Percentiles rank a stretch among this genome's conserved stretches.
phyloP scores from a whole-genome alignment of 768 basidiomycete genomes.

The Leucosporidium creatinivorum region DNA sequence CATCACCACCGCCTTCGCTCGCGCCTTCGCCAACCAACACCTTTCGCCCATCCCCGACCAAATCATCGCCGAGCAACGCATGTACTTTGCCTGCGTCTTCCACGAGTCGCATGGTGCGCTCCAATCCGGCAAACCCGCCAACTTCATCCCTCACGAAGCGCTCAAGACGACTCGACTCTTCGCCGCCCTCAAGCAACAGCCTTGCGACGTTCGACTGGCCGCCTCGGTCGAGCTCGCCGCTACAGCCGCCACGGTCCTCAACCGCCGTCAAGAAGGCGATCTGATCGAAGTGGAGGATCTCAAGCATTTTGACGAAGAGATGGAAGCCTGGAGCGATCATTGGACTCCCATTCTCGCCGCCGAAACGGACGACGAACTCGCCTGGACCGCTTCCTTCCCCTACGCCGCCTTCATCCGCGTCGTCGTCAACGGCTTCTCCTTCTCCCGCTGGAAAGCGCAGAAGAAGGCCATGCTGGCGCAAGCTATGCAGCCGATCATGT shows the following conservation, averaged over 20 bases:
- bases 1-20: slow-evolving; percentile 24
- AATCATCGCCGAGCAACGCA: slow-evolving; percentile 19
- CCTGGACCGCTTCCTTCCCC: slow-evolving; percentile 17
- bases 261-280: slow-evolving; percentile 14
- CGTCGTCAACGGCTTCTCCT: slow-evolving; percentile 22
- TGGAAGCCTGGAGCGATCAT: slow-evolving; percentile 24
- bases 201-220: slow-evolving; percentile 25
- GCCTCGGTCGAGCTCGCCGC: slow-evolving; percentile 31
- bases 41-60: slow-evolving; percentile 10
- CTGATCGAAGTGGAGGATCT: slow-evolving; percentile 12
- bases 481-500: not conserved
- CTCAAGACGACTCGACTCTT: slow-evolving; percentile 28
- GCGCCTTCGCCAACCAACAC: slow-evolving; percentile 24
- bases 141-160: slow-evolving; percentile 23
- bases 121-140: slow-evolving; percentile 25
- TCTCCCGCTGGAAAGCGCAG: slow-evolving; percentile 27
- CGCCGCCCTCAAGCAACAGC: slow-evolving; percentile 9
- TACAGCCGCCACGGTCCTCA: slow-evolving; percentile 8
- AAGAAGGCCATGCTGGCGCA: slow-evolving; percentile 4
- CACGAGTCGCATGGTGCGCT: slow-evolving; percentile 31
- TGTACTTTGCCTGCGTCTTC: slow-evolving; percentile 27
- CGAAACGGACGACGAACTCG: slow-evolving; percentile 6
- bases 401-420: slow-evolving; percentile 25
- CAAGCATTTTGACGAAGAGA: slow-evolving; percentile 14
- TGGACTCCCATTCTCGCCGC: slow-evolving; percentile 20